Conservation (phyloP, 106 monocot genomes). For the Dendrobium huoshanense region DNA sequence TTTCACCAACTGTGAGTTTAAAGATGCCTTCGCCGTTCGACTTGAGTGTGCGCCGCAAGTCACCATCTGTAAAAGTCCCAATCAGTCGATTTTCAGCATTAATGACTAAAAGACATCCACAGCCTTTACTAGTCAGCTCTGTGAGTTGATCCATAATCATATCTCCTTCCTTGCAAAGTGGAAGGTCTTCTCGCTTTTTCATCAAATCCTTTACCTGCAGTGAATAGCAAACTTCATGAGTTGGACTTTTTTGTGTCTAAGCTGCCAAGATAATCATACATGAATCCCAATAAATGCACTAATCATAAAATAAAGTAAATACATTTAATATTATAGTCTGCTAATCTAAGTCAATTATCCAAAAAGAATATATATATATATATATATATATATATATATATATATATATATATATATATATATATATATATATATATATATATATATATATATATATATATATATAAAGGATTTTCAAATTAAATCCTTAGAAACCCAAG, state of each 20-base stretch:
- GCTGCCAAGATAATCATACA: not conserved
- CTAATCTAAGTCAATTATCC: not conserved
- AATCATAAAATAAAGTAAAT: not conserved
- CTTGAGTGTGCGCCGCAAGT: constrained; percentile 80
- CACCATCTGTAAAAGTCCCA: constrained; percentile 94
- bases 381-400: too few species aligned
- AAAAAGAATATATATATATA: not conserved
- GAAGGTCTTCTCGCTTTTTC: constrained; percentile 53
- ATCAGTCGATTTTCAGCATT: constrained; percentile 57
- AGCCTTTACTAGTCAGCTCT: constrained; percentile 87
- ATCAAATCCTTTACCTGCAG: constrained; percentile 17
- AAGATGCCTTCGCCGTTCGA: constrained; percentile 61
- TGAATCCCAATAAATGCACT: not conserved
- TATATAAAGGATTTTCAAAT: not conserved
- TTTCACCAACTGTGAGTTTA: constrained; percentile 80
- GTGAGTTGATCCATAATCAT: constrained; percentile 93
- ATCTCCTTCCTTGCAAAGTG: constrained; percentile 75
- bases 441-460: too few species aligned
- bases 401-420: too few species aligned
- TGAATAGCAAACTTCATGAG: not conserved
- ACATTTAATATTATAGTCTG: not conserved
- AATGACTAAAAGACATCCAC: constrained; percentile 82
- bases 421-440: not conserved
- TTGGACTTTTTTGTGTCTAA: not conserved
- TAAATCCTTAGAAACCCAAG: not conserved